Evolutionary conservation across 2,329 filamentous ascomycete species (phyloP), one percentile per base, ranked within the genome.

Genomic region (Paecilomyces niveus): DNA sequence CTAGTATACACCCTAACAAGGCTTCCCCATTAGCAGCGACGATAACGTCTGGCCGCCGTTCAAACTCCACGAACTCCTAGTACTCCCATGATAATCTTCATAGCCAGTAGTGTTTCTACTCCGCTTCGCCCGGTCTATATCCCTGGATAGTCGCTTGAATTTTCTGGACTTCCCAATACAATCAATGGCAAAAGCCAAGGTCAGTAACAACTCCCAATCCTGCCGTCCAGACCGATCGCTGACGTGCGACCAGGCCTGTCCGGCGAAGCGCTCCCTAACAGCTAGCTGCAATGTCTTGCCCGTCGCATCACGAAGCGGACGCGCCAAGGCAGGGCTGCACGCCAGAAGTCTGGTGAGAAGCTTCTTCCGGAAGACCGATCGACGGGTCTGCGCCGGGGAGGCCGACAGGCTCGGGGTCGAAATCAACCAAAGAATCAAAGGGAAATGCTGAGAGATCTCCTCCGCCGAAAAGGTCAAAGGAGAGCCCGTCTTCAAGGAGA

Each of bases 401-500:
- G 69, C 72, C 66, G 73, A 74, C 69, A 73, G 74, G 70, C 64
- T 79, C 77, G 77, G 78, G 73, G 77, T 79, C 76, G 76, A 79
- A 79, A 80, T 80, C 74, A 80, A 80, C 77, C 76, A 80, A 70
- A 75, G 78, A 78, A 80, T 80, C 78, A 80, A 79, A 79, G 73
- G 76, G 68, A 78, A 80, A 77, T 75, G 74, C 71, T 68, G 74
- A 73, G 73, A 74, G 70, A 76, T 76, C 75, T 79, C 75, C 74
- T 70, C 71, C 71, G 72, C 75, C 70, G 75, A 77, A 68, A 88
- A 86, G 80, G 78, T 85, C 83, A 90, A 88, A 81, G 83, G 86
- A 81, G 84, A 90, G 81, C 82, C 83, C 83, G 81, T 84, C 84
- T 83, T 90, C 85, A 88, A 87, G 77, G 86, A 89, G 79, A 81